Evolutionary conservation across 768 basidiomycete genomes (phyloP), one percentile per base, ranked within the genome.

Genomic region (Mycena latifolia): DNA sequence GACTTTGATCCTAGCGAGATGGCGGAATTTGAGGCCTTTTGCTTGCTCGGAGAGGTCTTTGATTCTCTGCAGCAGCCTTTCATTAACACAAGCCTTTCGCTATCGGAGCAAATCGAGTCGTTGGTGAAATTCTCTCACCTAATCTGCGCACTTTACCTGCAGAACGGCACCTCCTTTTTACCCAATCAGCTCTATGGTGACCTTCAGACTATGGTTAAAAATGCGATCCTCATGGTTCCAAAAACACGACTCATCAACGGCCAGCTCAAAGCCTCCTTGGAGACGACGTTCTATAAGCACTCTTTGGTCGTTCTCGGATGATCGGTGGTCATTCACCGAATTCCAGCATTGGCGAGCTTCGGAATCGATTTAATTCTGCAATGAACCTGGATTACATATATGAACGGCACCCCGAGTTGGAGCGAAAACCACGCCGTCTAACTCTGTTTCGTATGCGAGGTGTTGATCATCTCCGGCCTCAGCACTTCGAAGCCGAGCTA

Each of bases 161-260:
- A 52, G 17, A 51, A 74, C 41, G 51, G 51, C 18, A 20, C 57
- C 55, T 22, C 37, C 25, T 78, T 76, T 58, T 66, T 78, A 63
- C 64, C 74, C 0, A 65, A 71, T 4, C 76, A 77, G 29, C 71
- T 78, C 0, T 79, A 78, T 57, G 65, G 69, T 18, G 78, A 80
- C 46, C 29, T 72, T 0, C 74, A 77, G 61, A 69, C 72, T 22
- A n/a, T n/a, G n/a, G n/a, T n/a, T n/a, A n/a, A n/a, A n/a, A n/a
- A n/a, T n/a, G n/a, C n/a, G n/a, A n/a, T n/a, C n/a, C n/a, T n/a
- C n/a, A n/a, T n/a, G n/a, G n/a, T n/a, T n/a, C n/a, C n/a, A n/a
- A n/a, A n/a, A 31, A 75, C 75, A 24, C 61, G 69, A 54, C 7
- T 63, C n/a, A 66, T 78, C 3, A 68, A 79, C 62, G 63, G 60